Base-by-base conservation (phyloP, 805 yeast genomes). In the Pachysolen tannophilus region DNA sequence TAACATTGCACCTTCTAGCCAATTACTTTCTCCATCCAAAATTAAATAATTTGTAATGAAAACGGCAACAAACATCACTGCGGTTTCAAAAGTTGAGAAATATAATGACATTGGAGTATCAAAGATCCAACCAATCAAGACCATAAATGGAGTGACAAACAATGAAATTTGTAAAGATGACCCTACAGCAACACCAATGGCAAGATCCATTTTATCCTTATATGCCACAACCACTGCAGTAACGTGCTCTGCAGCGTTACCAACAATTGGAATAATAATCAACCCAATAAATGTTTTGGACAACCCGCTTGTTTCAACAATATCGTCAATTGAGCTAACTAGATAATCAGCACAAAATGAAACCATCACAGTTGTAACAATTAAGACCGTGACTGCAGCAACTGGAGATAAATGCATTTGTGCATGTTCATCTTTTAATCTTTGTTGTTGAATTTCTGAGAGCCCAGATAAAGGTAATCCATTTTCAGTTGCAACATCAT, bases 211-310 rank as follows among this genome's bases (percentile, higher is more conserved):
- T 62, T 92, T 92, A 60, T 92, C 85, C 61, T 87, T 87, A 71
- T 78, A 75, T 16, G 98, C 97, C 32, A 92, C 97, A 42, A 86
- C 72, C 25, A 92, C 82, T 3, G 97, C 95, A 14, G 98, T 92
- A 34, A 86, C 97, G 58, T 92, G 98, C 59, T 92, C 98, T 9
- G 97, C 97, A 3, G 98, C 98, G 51, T 92, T 92, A 38, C 97
- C 98, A 19, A 92, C 97, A 43, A 92, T 90, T 27, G 98, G 98
- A 43, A 92, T 81, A 30, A 92, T 76, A 47, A 92, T 81, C 46
- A 92, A 67, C 55, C 97, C 97, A 50, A 92, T 86, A 50, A 92
- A 92, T 0, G 97, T 87, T 70, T 90, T 88, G 29, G 95, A 83
- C 36, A 92, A 67, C 3, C 95, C 95, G 3, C 94, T 76, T 20